These are phyloP conservation scores for Trametes gibbosa DNA, from an alignment of 768 basidiomycete genomes.

Conservation along the genomic window DNA sequence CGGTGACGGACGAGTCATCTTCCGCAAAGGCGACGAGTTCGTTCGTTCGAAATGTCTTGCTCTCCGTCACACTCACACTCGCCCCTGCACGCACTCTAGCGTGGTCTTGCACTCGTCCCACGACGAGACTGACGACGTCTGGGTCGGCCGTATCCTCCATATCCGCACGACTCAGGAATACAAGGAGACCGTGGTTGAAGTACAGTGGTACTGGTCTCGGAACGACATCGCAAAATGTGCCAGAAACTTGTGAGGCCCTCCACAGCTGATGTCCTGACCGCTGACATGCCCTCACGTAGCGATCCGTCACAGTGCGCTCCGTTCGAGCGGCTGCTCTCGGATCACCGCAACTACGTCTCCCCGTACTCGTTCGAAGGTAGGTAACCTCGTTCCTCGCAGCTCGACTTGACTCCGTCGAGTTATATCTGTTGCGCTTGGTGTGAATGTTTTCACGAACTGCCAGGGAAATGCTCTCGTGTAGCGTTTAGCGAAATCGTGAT, in stretches of 20 bases:
- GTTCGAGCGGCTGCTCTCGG: constrained; percentile 14
- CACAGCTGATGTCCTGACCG: neutral
- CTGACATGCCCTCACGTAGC: neutral
- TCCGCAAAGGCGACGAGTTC: constrained; percentile 19
- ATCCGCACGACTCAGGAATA: constrained; percentile 3
- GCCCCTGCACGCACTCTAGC: neutral
- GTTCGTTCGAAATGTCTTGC: neutral
- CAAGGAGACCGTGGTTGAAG: constrained; percentile 2
- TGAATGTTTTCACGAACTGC: no score
- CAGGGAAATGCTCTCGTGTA: no score
- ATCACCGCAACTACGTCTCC: constrained; percentile 2
- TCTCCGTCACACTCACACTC: neutral
- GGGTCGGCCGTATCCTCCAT: constrained; percentile 11
- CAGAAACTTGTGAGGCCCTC: constrained; percentile 15
- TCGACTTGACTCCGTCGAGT: no score
- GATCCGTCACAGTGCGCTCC: constrained; percentile 6
- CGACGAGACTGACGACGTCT: constrained; percentile 12
- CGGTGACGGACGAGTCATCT: neutral
- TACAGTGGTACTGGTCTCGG: constrained; percentile 20
- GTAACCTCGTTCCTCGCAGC: neutral
- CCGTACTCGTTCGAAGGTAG: constrained; percentile 6
- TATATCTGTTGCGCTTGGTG: no score
- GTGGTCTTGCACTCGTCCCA: constrained; percentile 6
- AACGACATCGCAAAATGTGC: constrained; percentile 6
- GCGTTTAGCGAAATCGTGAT: no score